phyloP scores from a whole-genome alignment of 1,139 yeast genomes.

The Sugiyamaella grinbergsii region DNA sequence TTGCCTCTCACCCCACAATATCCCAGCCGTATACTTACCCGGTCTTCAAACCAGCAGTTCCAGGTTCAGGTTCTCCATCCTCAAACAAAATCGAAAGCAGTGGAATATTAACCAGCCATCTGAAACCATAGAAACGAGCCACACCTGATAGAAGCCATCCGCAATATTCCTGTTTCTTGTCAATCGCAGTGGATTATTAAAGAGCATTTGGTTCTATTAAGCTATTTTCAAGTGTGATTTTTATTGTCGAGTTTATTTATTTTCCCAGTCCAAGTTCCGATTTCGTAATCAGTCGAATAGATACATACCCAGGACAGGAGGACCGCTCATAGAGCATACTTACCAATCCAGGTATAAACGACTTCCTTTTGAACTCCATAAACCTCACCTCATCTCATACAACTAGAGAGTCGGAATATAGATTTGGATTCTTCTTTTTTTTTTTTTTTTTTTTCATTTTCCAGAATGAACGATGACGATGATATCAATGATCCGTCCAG shows the following conservation, averaged over 20 bases:
- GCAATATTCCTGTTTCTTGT: too few relatives aligned
- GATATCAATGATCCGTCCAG: conserved; percentile 8
- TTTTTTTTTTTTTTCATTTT: not conserved
- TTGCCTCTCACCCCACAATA: too few relatives aligned
- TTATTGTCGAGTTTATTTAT: too few relatives aligned
- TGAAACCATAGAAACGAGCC: conserved; percentile 8
- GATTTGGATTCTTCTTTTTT: not conserved
- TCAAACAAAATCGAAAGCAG: not conserved
- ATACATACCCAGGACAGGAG: too few relatives aligned
- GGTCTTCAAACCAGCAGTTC: not conserved
- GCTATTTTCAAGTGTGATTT: too few relatives aligned
- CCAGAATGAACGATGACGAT: conserved; percentile 19
- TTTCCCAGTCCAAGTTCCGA: too few relatives aligned
- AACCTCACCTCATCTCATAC: not conserved
- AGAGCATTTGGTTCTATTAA: too few relatives aligned
- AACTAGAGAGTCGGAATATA: not conserved
- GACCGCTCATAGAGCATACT: too few relatives aligned
- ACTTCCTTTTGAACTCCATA: too few relatives aligned
- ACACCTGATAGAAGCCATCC: not conserved
- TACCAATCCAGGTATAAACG: too few relatives aligned
- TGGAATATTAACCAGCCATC: conserved; percentile 9
- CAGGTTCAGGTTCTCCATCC: not conserved
- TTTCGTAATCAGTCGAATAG: too few relatives aligned
- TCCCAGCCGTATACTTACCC: not conserved
- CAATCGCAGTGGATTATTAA: too few relatives aligned